Percentiles rank a stretch among this genome's conserved stretches.
phyloP scores from a whole-genome alignment of 306 rosid species.

The Citrullus amarus region DNA sequence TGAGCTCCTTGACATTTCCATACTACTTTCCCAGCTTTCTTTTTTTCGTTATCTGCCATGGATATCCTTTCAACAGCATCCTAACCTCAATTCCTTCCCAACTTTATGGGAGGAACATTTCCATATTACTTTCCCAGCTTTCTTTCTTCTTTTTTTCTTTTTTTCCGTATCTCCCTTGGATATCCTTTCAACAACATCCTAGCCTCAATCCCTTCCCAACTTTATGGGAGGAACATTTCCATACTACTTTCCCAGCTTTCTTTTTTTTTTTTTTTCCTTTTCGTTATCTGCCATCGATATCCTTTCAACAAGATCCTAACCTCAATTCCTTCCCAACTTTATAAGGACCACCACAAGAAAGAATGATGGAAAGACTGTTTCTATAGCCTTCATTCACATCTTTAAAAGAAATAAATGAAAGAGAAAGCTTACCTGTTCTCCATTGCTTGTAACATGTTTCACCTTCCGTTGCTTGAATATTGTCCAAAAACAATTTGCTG shows the following conservation, averaged over 20 bases:
- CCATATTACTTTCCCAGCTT: no score
- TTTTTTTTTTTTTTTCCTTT: no score
- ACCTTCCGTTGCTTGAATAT: conserved; percentile 33
- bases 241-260: no score
- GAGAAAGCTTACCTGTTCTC: conserved; percentile 8
- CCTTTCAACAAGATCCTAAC: no score
- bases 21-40: no score
- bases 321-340: not conserved
- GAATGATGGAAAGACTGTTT: not conserved
- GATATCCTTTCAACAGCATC: no score
- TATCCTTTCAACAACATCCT: not conserved
- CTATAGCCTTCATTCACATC: not conserved
- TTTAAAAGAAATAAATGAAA: not conserved
- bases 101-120: not conserved
- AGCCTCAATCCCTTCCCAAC: not conserved
- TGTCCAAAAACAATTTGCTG: conserved; percentile 36
- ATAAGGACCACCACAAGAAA: not conserved
- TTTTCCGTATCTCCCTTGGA: not conserved
- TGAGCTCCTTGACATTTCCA: no score
- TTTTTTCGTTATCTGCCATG: no score
- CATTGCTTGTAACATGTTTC: conserved; percentile 35
- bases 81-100: no score
- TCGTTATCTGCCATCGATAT: no score
- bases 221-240: no score
- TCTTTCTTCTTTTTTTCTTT: not conserved